Evolutionary conservation across 176 grass and related monocot species (phyloP).

Genomic region (Olyra latifolia): DNA sequence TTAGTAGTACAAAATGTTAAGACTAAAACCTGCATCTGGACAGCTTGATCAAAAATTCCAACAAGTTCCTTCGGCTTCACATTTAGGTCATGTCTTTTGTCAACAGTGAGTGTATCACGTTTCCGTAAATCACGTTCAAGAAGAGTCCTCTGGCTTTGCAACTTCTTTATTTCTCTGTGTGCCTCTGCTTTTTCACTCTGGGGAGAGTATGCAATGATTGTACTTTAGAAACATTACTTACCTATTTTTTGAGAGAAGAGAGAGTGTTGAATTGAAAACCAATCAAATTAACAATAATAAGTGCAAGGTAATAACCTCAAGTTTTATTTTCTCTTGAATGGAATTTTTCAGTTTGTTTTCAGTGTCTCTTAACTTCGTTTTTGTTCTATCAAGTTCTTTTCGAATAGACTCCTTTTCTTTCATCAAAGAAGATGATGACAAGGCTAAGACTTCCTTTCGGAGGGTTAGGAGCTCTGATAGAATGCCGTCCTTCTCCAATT

Average conservation of each 20-base stretch:
- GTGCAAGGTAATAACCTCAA: conserved; percentile 60
- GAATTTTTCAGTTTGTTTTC: conserved; percentile 84
- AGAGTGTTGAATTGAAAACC: neutral
- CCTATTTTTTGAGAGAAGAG: neutral
- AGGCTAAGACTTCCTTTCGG: conserved; percentile 61
- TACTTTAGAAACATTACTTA: neutral
- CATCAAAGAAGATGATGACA: conserved; percentile 74
- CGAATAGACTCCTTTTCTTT: conserved; percentile 86
- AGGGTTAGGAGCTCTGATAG: conserved; percentile 54
- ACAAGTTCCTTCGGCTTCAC: conserved; percentile 47
- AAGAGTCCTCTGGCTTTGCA: conserved; percentile 68
- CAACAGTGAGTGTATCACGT: conserved; percentile 45
- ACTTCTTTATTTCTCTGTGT: conserved; percentile 72
- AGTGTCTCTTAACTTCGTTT: conserved; percentile 72
- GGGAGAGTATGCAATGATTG: conserved; percentile 18
- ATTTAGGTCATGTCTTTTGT: conserved; percentile 70
- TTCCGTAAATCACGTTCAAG: conserved; percentile 83
- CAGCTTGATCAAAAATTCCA: conserved; percentile 52
- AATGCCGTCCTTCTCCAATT: conserved; percentile 75
- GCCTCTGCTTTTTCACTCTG: conserved; percentile 81
- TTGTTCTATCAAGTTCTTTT: conserved; percentile 83
- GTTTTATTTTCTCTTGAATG: conserved; percentile 87
- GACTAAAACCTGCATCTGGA: conserved; percentile 39
- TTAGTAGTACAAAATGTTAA: conserved; percentile 19
- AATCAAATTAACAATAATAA: neutral